A percentile compares a stretch with the other conserved stretches of the same genome.
Conservation (phyloP, 2,329 filamentous ascomycete genomes). For the Elsinoe necatrix region DNA sequence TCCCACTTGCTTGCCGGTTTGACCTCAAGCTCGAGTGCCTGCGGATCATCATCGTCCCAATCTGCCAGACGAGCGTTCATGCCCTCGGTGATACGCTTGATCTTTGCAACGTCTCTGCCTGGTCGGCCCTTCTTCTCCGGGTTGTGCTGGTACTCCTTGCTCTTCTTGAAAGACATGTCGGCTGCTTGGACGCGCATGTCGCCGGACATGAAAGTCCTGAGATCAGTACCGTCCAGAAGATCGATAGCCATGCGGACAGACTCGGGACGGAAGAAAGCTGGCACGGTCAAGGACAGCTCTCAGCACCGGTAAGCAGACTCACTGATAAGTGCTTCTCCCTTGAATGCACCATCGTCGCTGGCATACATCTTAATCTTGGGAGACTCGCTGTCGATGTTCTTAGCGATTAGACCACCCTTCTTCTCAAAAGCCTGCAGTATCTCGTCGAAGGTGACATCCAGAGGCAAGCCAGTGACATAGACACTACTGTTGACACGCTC, state of each 20-base stretch:
- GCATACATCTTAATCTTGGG: conserved; percentile 91
- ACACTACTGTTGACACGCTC: conserved; percentile 71
- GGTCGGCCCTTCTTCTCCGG: conserved; percentile 44
- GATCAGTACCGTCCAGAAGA: conserved; percentile 72
- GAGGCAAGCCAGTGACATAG: conserved; percentile 81
- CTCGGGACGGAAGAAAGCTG: conserved; percentile 86
- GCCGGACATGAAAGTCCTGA: conserved; percentile 56
- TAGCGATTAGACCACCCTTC: conserved; percentile 83
- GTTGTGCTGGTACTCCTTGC: conserved; percentile 49
- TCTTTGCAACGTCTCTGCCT: conserved; percentile 69
- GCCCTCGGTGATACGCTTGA: conserved; percentile 85
- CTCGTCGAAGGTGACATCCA: conserved; percentile 70
- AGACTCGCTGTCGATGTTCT: conserved; percentile 81
- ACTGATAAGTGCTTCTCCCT: conserved; percentile 76
- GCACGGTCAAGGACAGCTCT: conserved; percentile 9
- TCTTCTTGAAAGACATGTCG: conserved; percentile 86
- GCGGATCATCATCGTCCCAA: conserved; percentile 85
- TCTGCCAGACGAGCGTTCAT: conserved; percentile 78
- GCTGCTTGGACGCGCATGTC: conserved; percentile 76
- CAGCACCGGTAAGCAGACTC: conserved; percentile 10
- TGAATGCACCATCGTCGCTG: conserved; percentile 74
- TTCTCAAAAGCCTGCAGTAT: conserved; percentile 69
- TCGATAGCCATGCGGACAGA: conserved; percentile 81
- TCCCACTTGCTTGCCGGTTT: conserved; percentile 55
- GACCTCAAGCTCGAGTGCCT: conserved; percentile 26